Evolutionary conservation across 1,284 basidiomycete species (phyloP), one percentile per base, ranked within the genome.

Genomic region (Ganoderma lucidum): DNA sequence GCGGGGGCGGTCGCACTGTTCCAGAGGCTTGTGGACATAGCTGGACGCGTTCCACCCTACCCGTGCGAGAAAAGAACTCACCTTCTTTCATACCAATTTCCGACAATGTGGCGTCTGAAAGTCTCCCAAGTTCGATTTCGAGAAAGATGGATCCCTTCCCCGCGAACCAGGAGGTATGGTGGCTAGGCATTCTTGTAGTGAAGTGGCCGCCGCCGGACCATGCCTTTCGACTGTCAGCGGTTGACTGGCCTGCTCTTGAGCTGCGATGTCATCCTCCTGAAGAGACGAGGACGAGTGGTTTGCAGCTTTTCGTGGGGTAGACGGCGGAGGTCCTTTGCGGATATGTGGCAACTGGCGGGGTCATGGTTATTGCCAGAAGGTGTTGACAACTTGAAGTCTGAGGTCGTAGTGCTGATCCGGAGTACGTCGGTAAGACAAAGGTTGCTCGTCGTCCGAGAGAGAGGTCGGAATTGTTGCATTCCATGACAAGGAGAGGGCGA

Each of bases 61-160:
- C 17, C 15, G 14, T 3, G 4, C 14, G 35, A 48, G 35, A 17
- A 12, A 2, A 28, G 9, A 5, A 64, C 71, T 71, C 65, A 76
- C 75, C 75, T 6, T 6, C 41, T 42, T 53, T 74, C 74, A 44
- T 70, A 73, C 17, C 69, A 64, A 8, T 69, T 68, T 74, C 75
- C 28, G 66, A 70, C 1, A 37, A 19, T 19, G 67, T 14, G 39
- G 5, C 56, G 15, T 71, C 35, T 15, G 76, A 73, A 0, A 81
- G 81, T 28, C 80, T 78, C 30, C 79, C 76, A 15, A 91, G 79
- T 72, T 89, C 86, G 8, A 84, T 83, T 73, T 90, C 85, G 44
- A 91, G 76, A 64, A 86, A 87, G 0, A 87, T 89, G 76, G 1
- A 8, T 35, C 90, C 89, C 63, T 86, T 83, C 73, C 87, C 82